Evolutionary conservation across 2,329 filamentous ascomycete genomes (phyloP).

Genomic region (Exophiala alcalophila): DNA sequence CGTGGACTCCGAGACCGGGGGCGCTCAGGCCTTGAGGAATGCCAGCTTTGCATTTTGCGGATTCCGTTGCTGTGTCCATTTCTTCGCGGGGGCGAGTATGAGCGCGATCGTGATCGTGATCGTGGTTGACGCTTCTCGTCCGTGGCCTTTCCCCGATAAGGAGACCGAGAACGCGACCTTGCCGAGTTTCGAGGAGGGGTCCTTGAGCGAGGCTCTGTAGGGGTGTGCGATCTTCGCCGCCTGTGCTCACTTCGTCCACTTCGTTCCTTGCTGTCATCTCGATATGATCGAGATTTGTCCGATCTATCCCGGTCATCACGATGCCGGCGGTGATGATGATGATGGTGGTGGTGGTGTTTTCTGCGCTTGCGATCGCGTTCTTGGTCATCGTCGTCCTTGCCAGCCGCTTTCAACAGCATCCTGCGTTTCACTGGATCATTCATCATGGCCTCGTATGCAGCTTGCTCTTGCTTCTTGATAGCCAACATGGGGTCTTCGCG

Average conservation of each 20-base stretch:
- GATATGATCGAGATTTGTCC: slow-evolving; percentile 23
- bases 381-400: slow-evolving; percentile 35
- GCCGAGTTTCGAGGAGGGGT: slow-evolving; percentile 32
- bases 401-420: slow-evolving; percentile 55
- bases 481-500: slow-evolving; percentile 86
- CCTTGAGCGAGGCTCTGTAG: slow-evolving; percentile 34
- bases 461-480: slow-evolving; percentile 89
- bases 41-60: slow-evolving; percentile 34
- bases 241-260: slow-evolving; percentile 31
- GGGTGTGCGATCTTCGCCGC: slow-evolving; percentile 44
- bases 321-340: slow-evolving; percentile 19
- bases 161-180: slow-evolving; percentile 34
- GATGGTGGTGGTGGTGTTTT: slow-evolving; percentile 42
- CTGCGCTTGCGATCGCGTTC: slow-evolving; percentile 45
- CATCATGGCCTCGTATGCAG: slow-evolving; percentile 62
- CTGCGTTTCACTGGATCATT: slow-evolving; percentile 43
- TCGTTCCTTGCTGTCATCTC: slow-evolving; percentile 29
- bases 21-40: slow-evolving; percentile 26
- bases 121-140: slow-evolving; percentile 37
- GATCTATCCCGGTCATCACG: slow-evolving; percentile 16
- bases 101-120: slow-evolving; percentile 34
- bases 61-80: slow-evolving; percentile 36
- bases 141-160: slow-evolving; percentile 27
- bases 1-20: slow-evolving; percentile 30
- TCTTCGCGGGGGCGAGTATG: slow-evolving; percentile 27